Percentiles rank a stretch among this genome's conserved stretches.
phyloP scores from a whole-genome alignment of 208 protist genomes.

The Herpetomonas muscarum region DNA sequence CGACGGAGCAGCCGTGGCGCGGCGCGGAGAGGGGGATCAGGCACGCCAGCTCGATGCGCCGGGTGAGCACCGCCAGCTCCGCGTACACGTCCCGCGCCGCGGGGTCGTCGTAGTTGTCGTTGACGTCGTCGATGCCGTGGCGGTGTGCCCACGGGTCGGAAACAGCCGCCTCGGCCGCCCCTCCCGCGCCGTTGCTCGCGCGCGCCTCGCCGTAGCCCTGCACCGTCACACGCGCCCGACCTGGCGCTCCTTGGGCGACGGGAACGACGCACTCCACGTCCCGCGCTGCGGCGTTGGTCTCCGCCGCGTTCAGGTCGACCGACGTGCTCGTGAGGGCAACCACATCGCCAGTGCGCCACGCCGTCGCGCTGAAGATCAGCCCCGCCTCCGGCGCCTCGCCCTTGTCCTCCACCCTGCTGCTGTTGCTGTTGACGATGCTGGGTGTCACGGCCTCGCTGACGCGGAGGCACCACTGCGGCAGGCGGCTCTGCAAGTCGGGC shows the following conservation, averaged over 20 bases:
- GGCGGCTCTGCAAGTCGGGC: neutral
- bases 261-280: neutral
- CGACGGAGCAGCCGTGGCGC: constrained; percentile 11
- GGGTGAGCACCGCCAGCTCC: constrained; percentile 24
- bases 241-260: no score
- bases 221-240: no score
- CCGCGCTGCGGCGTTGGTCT: constrained; percentile 7
- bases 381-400: no score
- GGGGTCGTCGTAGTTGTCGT: constrained; percentile 1
- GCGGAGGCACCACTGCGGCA: constrained; percentile 6
- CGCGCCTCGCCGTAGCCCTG: neutral
- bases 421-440: neutral
- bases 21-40: constrained; percentile 5
- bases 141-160: neutral
- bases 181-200: neutral
- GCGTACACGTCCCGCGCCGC: constrained; percentile 5
- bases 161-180: constrained; percentile 1
- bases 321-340: constrained; percentile 16
- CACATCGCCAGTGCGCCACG: constrained; percentile 16
- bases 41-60: constrained; percentile 37
- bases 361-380: neutral
- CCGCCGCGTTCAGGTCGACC: constrained; percentile 11
- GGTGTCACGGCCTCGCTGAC: neutral
- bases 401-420: neutral
- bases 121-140: constrained; percentile 4